phyloP scores from a whole-genome alignment of 306 rosid species.

The Prosopis cineraria region DNA sequence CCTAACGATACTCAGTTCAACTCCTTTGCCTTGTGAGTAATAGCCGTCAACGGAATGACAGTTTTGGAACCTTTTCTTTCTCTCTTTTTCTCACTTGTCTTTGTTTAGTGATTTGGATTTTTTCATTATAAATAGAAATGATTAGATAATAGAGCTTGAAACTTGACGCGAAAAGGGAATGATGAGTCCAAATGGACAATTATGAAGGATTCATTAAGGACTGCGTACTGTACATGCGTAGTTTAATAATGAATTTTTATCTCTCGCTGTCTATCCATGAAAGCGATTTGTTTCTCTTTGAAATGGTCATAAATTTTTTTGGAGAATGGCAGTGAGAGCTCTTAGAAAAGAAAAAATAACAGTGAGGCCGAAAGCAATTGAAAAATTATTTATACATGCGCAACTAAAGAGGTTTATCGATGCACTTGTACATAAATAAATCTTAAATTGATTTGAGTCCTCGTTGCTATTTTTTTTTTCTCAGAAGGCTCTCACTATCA shows the following conservation, averaged over 20 bases:
- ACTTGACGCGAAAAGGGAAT: constrained; percentile 22
- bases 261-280: constrained; percentile 15
- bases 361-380: no score
- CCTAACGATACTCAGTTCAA: not conserved
- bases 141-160: constrained; percentile 23
- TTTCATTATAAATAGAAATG: not conserved
- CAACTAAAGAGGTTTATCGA: no score
- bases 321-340: no score
- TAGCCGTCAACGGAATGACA: not conserved
- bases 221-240: not conserved
- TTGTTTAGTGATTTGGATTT: not conserved
- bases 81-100: not conserved
- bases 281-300: not conserved
- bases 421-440: no score
- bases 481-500: no score
- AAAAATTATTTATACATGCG: no score
- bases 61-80: constrained; percentile 18
- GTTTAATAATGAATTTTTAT: not conserved
- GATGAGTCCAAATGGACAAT: constrained; percentile 48
- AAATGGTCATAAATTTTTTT: not conserved
- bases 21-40: not conserved
- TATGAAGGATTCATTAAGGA: constrained; percentile 2
- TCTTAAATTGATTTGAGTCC: no score
- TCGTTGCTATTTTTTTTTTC: no score
- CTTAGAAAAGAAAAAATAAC: no score